Evolutionary conservation across 345 rosid genomes (phyloP).

Genomic region (Acer campestre): DNA sequence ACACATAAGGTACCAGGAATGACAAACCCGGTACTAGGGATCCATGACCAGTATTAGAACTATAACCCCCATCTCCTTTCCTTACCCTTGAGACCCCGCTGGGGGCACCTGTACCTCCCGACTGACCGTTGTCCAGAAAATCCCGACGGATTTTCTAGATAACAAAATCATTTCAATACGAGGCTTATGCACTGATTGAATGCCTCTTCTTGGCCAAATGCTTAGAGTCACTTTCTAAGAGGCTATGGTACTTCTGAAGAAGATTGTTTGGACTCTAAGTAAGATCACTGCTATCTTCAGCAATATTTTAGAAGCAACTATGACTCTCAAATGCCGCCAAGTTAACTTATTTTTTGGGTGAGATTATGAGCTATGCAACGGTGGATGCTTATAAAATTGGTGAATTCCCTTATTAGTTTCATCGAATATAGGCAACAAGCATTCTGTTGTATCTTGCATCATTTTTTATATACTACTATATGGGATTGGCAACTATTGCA

Average conservation of each 20-base stretch:
- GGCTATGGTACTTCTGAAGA: slow-evolving; percentile 49
- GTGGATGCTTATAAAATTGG: slow-evolving; percentile 51
- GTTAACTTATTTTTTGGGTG: slow-evolving; percentile 39
- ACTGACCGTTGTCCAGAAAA: no score
- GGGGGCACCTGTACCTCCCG: no score
- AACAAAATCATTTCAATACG: slow-evolving; percentile 21
- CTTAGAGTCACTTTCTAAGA: slow-evolving; percentile 49
- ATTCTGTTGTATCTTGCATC: slow-evolving; percentile 47
- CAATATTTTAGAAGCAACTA: slow-evolving; percentile 50
- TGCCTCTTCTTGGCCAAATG: slow-evolving; percentile 43
- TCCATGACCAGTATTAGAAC: no score
- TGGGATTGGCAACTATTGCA: slow-evolving; percentile 48
- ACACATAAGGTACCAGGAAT: no score
- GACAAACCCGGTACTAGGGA: no score
- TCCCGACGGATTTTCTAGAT: no score
- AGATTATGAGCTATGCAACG: slow-evolving; percentile 44
- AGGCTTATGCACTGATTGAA: slow-evolving; percentile 39
- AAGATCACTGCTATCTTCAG: slow-evolving; percentile 49
- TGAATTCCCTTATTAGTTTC: slow-evolving; percentile 52
- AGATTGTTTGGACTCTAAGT: slow-evolving; percentile 44
- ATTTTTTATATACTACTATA: slow-evolving; percentile 33
- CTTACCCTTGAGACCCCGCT: no score
- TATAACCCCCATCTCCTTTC: no score
- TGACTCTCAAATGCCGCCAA: slow-evolving; percentile 40
- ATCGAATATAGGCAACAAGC: slow-evolving; percentile 47